A percentile compares a stretch with the other conserved stretches of the same genome.
Conservation (phyloP, 2,329 filamentous ascomycete species). For the Aquanectria penicillioides region DNA sequence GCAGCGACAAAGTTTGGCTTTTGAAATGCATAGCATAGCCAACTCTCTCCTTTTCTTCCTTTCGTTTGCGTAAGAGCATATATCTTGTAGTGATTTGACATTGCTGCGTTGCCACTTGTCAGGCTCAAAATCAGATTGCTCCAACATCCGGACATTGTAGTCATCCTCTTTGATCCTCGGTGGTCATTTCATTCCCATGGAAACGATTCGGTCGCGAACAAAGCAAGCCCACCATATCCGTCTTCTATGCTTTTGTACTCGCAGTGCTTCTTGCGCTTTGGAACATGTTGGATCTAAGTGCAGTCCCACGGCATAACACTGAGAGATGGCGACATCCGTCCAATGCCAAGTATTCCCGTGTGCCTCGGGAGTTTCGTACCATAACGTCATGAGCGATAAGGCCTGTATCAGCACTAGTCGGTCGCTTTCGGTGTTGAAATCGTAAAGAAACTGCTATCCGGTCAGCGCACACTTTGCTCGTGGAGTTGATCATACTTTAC, state of each 20-base stretch:
- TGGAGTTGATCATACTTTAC: conserved; percentile 58
- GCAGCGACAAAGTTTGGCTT: conserved; percentile 86
- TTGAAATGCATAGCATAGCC: conserved; percentile 87
- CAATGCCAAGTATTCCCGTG: conserved; percentile 98
- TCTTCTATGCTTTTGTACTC: conserved; percentile 82
- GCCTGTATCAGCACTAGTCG: conserved; percentile 87
- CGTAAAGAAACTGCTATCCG: conserved; percentile 75
- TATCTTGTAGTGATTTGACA: not conserved
- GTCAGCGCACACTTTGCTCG: not conserved
- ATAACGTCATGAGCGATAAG: conserved; percentile 91
- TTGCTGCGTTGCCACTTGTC: not conserved
- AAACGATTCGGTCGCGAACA: conserved; percentile 90
- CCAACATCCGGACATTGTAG: conserved; percentile 90
- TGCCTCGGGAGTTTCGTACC: conserved; percentile 95
- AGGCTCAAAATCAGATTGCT: conserved; percentile 80
- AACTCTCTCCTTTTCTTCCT: conserved; percentile 57
- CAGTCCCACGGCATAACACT: conserved; percentile 90
- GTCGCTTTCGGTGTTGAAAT: conserved; percentile 92
- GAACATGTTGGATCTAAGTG: conserved; percentile 83
- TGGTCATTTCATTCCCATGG: conserved; percentile 89
- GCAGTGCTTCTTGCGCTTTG: no score
- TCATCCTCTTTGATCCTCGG: conserved; percentile 92
- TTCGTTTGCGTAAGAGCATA: conserved; percentile 11
- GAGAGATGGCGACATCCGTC: conserved; percentile 93
- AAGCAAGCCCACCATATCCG: conserved; percentile 97